Conservation (phyloP, 2,329 filamentous ascomycete genomes). For the Fusarium secorum region DNA sequence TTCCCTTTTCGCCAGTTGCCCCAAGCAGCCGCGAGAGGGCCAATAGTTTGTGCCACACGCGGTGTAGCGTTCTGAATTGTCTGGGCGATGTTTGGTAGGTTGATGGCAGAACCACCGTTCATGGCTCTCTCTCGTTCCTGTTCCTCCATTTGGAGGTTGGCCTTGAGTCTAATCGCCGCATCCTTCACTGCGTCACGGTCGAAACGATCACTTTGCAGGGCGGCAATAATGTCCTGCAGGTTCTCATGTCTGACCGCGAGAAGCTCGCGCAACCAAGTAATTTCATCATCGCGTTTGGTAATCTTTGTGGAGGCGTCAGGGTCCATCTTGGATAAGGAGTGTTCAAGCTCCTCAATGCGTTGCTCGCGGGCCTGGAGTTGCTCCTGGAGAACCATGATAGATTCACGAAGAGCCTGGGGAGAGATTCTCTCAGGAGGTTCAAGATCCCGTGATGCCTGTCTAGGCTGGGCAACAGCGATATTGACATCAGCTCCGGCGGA, state of each 20-base stretch:
- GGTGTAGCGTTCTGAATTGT: slow-evolving; percentile 82
- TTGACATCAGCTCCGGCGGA: slow-evolving; percentile 56
- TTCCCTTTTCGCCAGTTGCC: slow-evolving; percentile 87
- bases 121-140: slow-evolving; percentile 89
- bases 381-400: slow-evolving; percentile 94
- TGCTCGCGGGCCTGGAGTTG: slow-evolving; percentile 94
- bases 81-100: slow-evolving; percentile 78
- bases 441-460: slow-evolving; percentile 47
- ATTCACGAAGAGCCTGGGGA: slow-evolving; percentile 92
- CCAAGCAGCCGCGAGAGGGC: slow-evolving; percentile 85
- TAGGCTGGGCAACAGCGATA: slow-evolving; percentile 33
- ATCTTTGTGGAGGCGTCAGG: slow-evolving; percentile 82
- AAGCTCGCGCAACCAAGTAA: slow-evolving; percentile 92
- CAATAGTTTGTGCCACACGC: slow-evolving; percentile 83
- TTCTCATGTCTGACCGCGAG: slow-evolving; percentile 90
- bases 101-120: slow-evolving; percentile 71
- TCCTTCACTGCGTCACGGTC: slow-evolving; percentile 84
- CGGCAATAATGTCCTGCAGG: slow-evolving; percentile 87
- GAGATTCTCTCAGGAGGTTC: slow-evolving; percentile 85
- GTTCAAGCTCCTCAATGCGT: slow-evolving; percentile 86
- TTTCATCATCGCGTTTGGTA: slow-evolving; percentile 91
- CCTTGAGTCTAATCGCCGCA: slow-evolving; percentile 89
- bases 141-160: slow-evolving; percentile 97
- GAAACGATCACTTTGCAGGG: slow-evolving; percentile 76
- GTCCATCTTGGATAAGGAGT: slow-evolving; percentile 72